Base-by-base conservation (phyloP, 345 rosid genomes). In the rapeseed (Brassica napus) region DNA sequence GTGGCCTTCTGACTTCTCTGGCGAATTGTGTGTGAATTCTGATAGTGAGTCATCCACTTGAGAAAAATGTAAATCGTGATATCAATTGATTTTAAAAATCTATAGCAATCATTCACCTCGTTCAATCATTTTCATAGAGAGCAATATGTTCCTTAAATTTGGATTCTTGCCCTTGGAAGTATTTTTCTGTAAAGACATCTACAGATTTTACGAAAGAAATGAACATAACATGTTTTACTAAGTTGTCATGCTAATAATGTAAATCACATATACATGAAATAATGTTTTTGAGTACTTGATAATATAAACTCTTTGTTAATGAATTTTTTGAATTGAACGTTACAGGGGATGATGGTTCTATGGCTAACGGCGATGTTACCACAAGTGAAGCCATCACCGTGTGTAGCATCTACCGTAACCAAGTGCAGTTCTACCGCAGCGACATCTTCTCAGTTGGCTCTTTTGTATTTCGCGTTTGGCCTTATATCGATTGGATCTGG, bases 301-400 rank as follows among this genome's bases (percentile, higher is more conserved):
- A 16, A 8, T 35, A 15, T 8, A 55, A 4, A 65, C 2, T 65
- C 55, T 26, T 16, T 42, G 21, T 26, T 65, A 23, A 65, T 18
- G 21, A 68, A 49, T 69, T 12, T 14, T 61, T 1, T 57, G 8
- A 66, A 66, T 67, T 0, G 44, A 68, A 72, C 76, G 15, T 68
- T 61, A 26, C 85, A 91, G 96, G 96, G 96, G 10, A 91, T 84
- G 86, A 52, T 80, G 62, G 76, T 89, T 3, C 69, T 94, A 15
- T 94, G 98, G 98, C 63, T 88, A 70, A 91, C 97, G 4, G 86
- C 89, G 0, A 79, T 86, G 87, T 64, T 91, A 69, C 92, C 92
- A 1, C 81, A 72, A 81, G 82, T 85, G 71, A 88, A 80, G 83
- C 93, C 97, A 73, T 74, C 88, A 5, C 75, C 87, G 4, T 88